Evolutionary conservation across 208 protist species (phyloP), one percentile per base, ranked within the genome.

Genomic region (Lotmaria passim): DNA sequence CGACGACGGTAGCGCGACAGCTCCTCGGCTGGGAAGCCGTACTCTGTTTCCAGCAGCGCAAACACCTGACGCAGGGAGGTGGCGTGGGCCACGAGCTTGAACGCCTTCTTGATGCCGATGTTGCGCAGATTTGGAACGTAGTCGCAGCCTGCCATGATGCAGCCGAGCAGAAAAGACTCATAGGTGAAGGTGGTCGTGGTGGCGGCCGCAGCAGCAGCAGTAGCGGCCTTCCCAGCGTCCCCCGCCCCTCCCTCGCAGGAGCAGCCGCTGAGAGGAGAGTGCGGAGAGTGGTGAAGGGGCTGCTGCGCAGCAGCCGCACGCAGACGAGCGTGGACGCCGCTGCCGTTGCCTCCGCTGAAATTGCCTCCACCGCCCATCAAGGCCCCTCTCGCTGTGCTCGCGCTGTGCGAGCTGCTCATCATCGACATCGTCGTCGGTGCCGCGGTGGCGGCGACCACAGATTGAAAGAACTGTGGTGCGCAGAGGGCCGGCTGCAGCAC

Each of bases 61-160:
- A 93, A 80, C 21, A 93, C 71, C 65, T 87, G 70, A 19, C 76
- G 61, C 50, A 92, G 63, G 1, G 81, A 89, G 10, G 44, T 63
- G 26, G 86, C 77, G 38, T 79, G 75, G 11, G 77, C 36, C 0
- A 98, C 71, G 15, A 98, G 76, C 30, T 80, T 78, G 63, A 98
- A 93, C 3, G 98, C 95, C 21, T 81, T 99, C 72, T 96, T 98
- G 21, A 99, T 59, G 7, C 98, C 98, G 60, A 99, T 89, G 48
- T 88, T 83, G 23, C 70, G 72, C 12, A 99, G 61, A 38, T 90
- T 98, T 1, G 88, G 67, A 28, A 99, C 68, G 73, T 99, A 99
- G 77, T 99, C 98, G 76, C 98, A 99, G 10, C 98, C 98, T 11
- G 93, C 87, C 51, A 99, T 74, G 60, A 99, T 97, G 78, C 97